Conservation (phyloP, 768 basidiomycete genomes). For the Suillus paluster region DNA sequence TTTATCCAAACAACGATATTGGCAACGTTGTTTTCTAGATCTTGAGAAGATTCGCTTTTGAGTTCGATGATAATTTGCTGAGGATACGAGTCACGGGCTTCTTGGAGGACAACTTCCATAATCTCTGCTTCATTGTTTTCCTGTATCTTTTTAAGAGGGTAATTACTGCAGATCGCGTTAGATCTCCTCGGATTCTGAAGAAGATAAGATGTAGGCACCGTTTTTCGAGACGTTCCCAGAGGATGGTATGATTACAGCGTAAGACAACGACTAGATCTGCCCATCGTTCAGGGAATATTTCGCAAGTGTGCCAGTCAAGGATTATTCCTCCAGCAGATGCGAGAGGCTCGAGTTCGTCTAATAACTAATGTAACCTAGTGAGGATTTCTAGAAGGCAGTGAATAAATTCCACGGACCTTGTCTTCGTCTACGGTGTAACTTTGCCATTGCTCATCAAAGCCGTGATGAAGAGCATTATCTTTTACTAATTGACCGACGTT, state of each 20-base stretch:
- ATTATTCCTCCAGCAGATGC: constrained; percentile 75
- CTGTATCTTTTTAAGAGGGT: constrained; percentile 91
- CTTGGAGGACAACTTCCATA: constrained; percentile 89
- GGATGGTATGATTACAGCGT: constrained; percentile 80
- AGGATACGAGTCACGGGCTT: constrained; percentile 86
- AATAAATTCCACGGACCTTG: constrained; percentile 58
- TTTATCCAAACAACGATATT: constrained; percentile 89
- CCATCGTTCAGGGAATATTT: constrained; percentile 95
- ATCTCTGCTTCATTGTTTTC: constrained; percentile 99
- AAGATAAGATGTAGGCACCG: constrained; percentile 54
- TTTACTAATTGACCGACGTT: constrained; percentile 93
- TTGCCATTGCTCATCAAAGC: constrained; percentile 95
- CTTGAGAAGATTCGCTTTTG: constrained; percentile 72
- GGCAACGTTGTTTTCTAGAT: constrained; percentile 86
- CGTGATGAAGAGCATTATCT: constrained; percentile 76
- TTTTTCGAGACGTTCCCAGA: constrained; percentile 92
- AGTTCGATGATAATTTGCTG: constrained; percentile 88
- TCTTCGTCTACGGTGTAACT: constrained; percentile 95
- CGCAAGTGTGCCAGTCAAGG: constrained; percentile 95
- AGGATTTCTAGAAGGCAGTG: background rate
- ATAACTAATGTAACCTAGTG: constrained; percentile 51
- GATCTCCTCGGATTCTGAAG: background rate
- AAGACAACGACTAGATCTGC: constrained; percentile 93
- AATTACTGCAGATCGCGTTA: constrained; percentile 57
- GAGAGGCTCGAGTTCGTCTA: constrained; percentile 86